Base-by-base conservation (phyloP, 495 filamentous ascomycete genomes). In the Darksidea phi region DNA sequence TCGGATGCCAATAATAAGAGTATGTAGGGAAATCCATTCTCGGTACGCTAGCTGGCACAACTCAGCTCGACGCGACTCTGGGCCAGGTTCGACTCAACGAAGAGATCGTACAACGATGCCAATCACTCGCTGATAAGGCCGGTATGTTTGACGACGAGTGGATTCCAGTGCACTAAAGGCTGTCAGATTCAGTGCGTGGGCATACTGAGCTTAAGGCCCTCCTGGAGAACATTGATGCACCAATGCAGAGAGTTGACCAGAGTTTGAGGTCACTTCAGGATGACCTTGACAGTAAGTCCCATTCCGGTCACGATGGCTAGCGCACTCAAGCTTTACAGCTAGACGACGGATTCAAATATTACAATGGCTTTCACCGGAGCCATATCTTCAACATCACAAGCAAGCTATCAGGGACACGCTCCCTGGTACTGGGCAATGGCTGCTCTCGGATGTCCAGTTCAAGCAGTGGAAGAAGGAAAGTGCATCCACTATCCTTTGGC, bases 401-500 rank as follows among this genome's bases (percentile, higher is more conserved):
- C 54, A 54, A 50, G 50, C 57, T 7, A 62, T 32, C 13, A 15
- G 54, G 50, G 53, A 24, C 12, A 17, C 63, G 15, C 56, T 71
- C 13, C 0, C 50, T 21, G 67, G 61, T 18, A 66, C 64, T 54
- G 64, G 67, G 18, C 32, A 61, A 61, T 71, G 69, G 69, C 54
- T 71, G 54, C 58, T 71, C 5, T 54, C 48, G 0, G 28, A 70
- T 23, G 51, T 54, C 15, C 23, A 38, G 20, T 72, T 69, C 34
- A 17, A 56, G 10, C 43, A 57, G n/a, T 73, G 67, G 70, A 59
- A 64, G 54, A 34, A 69, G 4, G 58, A 64, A n/a, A 73, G 71
- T 34, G 38, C 46, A 12, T 73, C 71, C 15, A 67, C 67, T 13
- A 59, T 73, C 47, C 58, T 73, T 2, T 72, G 70, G 71, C 63